These are phyloP conservation scores for Mucor piriformis DNA, from an alignment of 371 early-diverging fungal species.

Conservation along the genomic window DNA sequence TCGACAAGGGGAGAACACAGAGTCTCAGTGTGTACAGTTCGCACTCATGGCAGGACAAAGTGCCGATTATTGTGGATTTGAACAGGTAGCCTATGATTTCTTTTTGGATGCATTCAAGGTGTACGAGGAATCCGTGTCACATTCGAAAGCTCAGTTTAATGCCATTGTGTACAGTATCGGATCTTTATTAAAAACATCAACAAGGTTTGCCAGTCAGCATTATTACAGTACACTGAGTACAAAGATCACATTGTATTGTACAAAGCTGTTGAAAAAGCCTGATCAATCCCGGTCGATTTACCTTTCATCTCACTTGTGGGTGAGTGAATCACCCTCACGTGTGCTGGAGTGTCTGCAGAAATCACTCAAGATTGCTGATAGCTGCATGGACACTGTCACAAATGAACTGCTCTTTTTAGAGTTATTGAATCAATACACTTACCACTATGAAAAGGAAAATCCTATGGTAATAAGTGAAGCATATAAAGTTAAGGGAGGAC, in stretches of 20 bases:
- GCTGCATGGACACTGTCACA: slow-evolving; percentile 85
- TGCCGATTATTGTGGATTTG: slow-evolving; percentile 81
- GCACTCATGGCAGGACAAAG: slow-evolving; percentile 82
- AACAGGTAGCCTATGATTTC: slow-evolving; percentile 91
- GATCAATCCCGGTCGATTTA: slow-evolving; percentile 90
- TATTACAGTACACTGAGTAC: slow-evolving; percentile 89
- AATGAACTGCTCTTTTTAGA: slow-evolving; percentile 91
- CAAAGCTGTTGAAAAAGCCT: slow-evolving; percentile 86
- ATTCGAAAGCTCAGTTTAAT: slow-evolving; percentile 84
- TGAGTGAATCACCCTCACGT: slow-evolving; percentile 26
- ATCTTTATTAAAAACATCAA: slow-evolving; percentile 48
- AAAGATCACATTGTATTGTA: slow-evolving; percentile 84
- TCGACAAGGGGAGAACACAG: slow-evolving; percentile 69
- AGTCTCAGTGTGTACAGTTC: slow-evolving; percentile 70
- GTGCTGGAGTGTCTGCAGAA: slow-evolving; percentile 89
- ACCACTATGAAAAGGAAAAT: slow-evolving; percentile 86
- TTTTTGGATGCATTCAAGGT: slow-evolving; percentile 92
- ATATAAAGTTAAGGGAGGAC: too few relatives aligned
- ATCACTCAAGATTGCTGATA: slow-evolving; percentile 91
- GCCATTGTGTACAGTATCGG: slow-evolving; percentile 85
- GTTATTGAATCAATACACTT: slow-evolving; percentile 87
- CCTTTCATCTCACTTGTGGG: slow-evolving; percentile 84
- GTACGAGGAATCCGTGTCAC: slow-evolving; percentile 91
- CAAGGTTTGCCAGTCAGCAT: slow-evolving; percentile 22
- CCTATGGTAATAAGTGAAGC: slow-evolving; percentile 66